Base-by-base conservation (phyloP, 306 rosid genomes). In the Pterocarpus macrocarpus region DNA sequence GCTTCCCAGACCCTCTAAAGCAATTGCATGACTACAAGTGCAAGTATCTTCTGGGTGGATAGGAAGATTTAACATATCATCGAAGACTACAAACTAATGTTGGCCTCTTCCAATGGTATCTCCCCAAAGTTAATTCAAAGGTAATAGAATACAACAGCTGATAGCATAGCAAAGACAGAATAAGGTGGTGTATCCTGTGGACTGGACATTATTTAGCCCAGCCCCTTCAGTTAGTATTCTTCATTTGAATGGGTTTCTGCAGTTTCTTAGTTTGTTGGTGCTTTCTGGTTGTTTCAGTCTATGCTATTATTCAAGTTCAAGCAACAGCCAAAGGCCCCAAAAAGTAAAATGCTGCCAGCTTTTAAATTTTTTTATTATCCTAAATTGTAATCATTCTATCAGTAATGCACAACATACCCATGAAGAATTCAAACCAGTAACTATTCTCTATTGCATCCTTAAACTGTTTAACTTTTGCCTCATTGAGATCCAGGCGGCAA, bases 371-470 rank as follows among this genome's bases (percentile, higher is more conserved):
- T 33, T 65, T 35, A 45, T 72, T 50, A 15, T 12, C 45, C 34
- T 81, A 14, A 80, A 82, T 68, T 61, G 28, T 71, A 45, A 45
- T 28, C 32, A 33, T 43, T 76, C 47, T 33, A 57, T 47, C 38
- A 34, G 52, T 64, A 69, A 35, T 9, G 76, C 17, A 75, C 52
- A 79, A 86, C 98, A 77, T 93, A 95, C 99, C 99, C 91, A 95
- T 87, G 86, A 95, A 95, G 85, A 95, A 95, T 85, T 95, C 99
- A 81, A 95, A 86, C 99, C 98, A 95, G 87, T 95, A 93, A 77
- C 87, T 91, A 73, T 84, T 95, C 86, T 92, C 98, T 65, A 95
- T 90, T 73, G 99, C 99, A 80, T 95, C 94, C 91, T 88, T 93
- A 88, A 95, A 95, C 17, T 89, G 98, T 85, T 89, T 91, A 85